These are phyloP conservation scores for Globisporangium lucens DNA, from an alignment of 352 stramenopile genomes.

Conservation along the genomic window DNA sequence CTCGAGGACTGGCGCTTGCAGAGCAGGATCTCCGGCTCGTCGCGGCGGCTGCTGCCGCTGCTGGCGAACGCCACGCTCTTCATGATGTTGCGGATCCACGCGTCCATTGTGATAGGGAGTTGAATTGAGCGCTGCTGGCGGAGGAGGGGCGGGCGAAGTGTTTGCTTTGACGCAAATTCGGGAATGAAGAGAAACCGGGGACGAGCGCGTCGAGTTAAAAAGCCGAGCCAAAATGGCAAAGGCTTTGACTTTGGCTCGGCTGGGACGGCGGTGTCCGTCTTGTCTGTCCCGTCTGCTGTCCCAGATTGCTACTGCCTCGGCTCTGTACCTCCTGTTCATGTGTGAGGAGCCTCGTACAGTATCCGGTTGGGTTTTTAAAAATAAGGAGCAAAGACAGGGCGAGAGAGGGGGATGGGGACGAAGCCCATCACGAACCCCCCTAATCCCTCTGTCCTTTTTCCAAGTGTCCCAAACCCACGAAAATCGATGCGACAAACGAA, in stretches of 20 bases:
- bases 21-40: slow-evolving; percentile 29
- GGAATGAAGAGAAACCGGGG: slow-evolving; percentile 25
- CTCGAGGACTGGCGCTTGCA: slow-evolving; percentile 12
- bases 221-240: neutral
- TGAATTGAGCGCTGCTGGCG: neutral
- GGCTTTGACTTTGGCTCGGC: neutral
- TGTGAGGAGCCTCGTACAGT: neutral
- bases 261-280: neutral
- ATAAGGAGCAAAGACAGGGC: neutral
- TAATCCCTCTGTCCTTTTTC: neutral
- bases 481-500: neutral
- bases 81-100: slow-evolving; percentile 28
- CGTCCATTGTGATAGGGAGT: slow-evolving; percentile 32
- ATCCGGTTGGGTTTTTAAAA: slow-evolving; percentile 1
- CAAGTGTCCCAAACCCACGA: neutral
- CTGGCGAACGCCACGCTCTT: slow-evolving; percentile 16
- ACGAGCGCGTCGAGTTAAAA: neutral
- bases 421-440: neutral
- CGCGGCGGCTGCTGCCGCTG: slow-evolving; percentile 8
- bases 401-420: neutral
- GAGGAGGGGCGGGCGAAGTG: neutral
- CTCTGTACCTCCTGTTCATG: neutral
- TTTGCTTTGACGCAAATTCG: slow-evolving; percentile 31
- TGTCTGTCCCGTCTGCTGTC: neutral
- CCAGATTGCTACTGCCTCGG: neutral